Percentiles rank a stretch among this genome's conserved stretches.
These are phyloP conservation scores for Gossypium turneri DNA, from an alignment of 345 rosid species.

Conservation along the genomic window DNA sequence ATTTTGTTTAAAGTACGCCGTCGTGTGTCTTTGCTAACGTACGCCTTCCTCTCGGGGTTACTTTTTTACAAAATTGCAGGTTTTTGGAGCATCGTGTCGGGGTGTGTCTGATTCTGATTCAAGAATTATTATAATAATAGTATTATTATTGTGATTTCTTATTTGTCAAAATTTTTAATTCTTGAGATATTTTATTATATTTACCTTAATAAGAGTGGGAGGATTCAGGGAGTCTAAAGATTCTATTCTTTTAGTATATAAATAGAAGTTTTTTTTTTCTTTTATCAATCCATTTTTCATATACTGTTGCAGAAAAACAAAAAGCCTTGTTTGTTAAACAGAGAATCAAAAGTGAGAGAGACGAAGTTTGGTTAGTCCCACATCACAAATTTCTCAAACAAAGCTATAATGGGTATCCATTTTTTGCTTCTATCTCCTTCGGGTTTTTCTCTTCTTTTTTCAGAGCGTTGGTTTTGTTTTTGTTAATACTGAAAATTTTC, in stretches of 20 bases:
- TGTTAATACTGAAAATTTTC: not conserved
- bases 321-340: not conserved
- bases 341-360: conserved; percentile 12
- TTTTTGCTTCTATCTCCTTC: conserved; percentile 17
- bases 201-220: conserved; percentile 18
- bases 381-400: conserved; percentile 22
- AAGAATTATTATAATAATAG: not conserved
- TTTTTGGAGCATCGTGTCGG: conserved; percentile 74
- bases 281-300: not conserved
- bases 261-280: conserved; percentile 18
- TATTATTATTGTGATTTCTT: not conserved
- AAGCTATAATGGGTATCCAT: conserved; percentile 48
- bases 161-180: conserved; percentile 4
- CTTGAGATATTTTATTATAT: conserved; percentile 14
- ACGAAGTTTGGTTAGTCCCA: conserved; percentile 18
- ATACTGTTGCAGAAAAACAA: not conserved
- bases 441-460: not conserved
- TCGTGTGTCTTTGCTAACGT: not conserved
- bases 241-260: conserved; percentile 22
- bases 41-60: not conserved
- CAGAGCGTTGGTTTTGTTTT: conserved; percentile 14
- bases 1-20: not conserved
- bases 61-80: conserved; percentile 42
- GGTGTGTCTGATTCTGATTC: conserved; percentile 34
- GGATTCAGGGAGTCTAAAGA: conserved; percentile 21